These are phyloP conservation scores for Elymus sibiricus DNA, from an alignment of 176 grass and related monocot genomes.

Conservation along the genomic window DNA sequence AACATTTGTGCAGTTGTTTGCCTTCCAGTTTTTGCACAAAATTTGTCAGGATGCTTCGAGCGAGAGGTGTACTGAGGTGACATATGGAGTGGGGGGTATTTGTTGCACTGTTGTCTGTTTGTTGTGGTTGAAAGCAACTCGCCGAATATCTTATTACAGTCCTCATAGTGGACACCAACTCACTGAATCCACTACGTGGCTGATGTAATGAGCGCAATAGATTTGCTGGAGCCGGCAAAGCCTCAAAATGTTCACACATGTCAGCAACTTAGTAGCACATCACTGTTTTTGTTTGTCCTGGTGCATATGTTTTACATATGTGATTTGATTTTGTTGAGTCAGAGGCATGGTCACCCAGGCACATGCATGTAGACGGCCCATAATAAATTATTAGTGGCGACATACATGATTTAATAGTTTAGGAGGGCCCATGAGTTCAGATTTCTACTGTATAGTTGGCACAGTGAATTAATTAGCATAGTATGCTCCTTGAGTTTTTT, in stretches of 20 bases:
- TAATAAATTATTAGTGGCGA: not conserved
- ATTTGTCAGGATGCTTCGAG: constrained; percentile 1
- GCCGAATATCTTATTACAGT: not conserved
- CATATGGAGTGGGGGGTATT: not conserved
- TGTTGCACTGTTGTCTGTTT: not conserved
- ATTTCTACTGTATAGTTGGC: not conserved
- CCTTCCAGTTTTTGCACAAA: not conserved
- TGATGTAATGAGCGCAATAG: not conserved
- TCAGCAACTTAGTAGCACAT: not conserved
- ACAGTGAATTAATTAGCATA: not conserved
- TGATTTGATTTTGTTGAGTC: constrained; percentile 12
- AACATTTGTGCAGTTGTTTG: not conserved
- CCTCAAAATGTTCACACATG: constrained; percentile 2
- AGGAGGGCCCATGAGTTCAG: not conserved
- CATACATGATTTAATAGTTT: not conserved
- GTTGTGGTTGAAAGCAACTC: not conserved
- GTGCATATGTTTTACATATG: not conserved
- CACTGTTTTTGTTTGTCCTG: not conserved
- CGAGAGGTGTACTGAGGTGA: not conserved
- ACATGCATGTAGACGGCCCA: constrained; percentile 14
- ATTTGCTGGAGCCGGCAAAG: constrained; percentile 21
- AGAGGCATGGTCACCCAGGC: not conserved
- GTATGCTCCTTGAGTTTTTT: not conserved
- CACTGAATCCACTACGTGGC: constrained; percentile 9
- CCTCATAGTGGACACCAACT: not conserved